Conservation (phyloP, 768 basidiomycete genomes). For the Porphyrellus cyaneotinctus region DNA sequence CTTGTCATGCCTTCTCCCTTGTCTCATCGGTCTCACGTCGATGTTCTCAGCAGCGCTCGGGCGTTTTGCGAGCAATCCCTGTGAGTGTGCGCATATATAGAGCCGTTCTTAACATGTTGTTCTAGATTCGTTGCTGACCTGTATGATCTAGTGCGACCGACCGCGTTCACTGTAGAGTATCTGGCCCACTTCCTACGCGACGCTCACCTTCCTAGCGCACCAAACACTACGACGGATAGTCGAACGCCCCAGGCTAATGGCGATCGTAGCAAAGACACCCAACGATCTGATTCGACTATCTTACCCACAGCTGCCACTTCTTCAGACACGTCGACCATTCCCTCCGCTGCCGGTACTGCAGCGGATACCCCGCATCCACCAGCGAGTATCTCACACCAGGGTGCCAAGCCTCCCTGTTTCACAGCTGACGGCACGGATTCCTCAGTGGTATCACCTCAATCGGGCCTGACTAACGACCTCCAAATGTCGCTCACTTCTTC, state of each 20-base stretch:
- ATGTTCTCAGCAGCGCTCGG: not conserved
- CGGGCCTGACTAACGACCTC: not conserved
- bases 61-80: not conserved
- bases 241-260: not conserved
- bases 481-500: not conserved
- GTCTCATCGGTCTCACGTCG: not conserved
- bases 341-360: not conserved
- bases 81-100: constrained; percentile 9
- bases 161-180: constrained; percentile 1
- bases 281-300: not conserved
- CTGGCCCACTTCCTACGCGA: not conserved
- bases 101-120: too few species aligned
- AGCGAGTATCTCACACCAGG: not conserved
- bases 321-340: not conserved
- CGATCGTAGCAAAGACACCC: too few species aligned
- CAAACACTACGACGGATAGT: not conserved
- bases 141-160: constrained; percentile 3
- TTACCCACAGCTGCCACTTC: not conserved
- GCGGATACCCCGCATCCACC: not conserved
- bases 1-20: not conserved
- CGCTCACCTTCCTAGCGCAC: not conserved
- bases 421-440: not conserved
- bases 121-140: too few species aligned
- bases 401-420: not conserved
- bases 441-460: not conserved